phyloP scores from a whole-genome alignment of 352 stramenopile genomes.

The Globisporangium nodosum region DNA sequence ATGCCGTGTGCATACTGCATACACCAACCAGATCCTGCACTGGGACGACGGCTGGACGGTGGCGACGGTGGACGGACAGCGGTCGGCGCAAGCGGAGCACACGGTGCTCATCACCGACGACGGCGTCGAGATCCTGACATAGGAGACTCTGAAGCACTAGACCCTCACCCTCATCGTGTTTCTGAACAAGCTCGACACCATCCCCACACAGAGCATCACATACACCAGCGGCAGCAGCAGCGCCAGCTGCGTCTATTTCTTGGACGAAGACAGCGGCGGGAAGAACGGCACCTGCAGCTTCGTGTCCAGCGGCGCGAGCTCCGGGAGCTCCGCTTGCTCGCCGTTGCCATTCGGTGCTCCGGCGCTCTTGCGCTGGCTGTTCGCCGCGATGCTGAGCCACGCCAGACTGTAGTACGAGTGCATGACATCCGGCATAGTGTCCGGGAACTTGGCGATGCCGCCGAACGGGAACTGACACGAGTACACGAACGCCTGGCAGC shows the following conservation, averaged over 20 bases:
- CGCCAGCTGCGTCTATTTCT: conserved; percentile 5
- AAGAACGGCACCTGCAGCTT: conserved; percentile 82
- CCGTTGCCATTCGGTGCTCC: conserved; percentile 5
- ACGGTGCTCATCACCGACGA: conserved; percentile 95
- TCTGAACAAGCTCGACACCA: background rate
- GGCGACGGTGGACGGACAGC: conserved; percentile 89
- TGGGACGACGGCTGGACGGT: conserved; percentile 98
- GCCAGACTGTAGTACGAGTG: conserved; percentile 90
- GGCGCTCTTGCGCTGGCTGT: conserved; percentile 14
- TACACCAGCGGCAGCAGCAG: background rate
- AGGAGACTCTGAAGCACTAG: conserved; percentile 6
- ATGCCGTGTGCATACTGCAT: background rate
- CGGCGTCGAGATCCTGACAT: conserved; percentile 94
- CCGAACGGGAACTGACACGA: conserved; percentile 82
- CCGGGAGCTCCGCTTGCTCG: conserved; percentile 20
- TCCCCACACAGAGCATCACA: too few species aligned
- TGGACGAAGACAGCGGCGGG: conserved; percentile 20
- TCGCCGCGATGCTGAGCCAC: conserved; percentile 81
- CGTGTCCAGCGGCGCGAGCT: conserved; percentile 47
- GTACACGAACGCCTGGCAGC: conserved; percentile 71
- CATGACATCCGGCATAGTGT: conserved; percentile 83
- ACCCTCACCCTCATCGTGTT: background rate
- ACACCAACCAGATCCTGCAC: conserved; percentile 51
- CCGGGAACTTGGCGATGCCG: conserved; percentile 81
- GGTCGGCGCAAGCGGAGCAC: conserved; percentile 97